These are phyloP conservation scores for Coemansia sp. DNA, from an alignment of 192 early-diverging fungal species.

Conservation along the genomic window DNA sequence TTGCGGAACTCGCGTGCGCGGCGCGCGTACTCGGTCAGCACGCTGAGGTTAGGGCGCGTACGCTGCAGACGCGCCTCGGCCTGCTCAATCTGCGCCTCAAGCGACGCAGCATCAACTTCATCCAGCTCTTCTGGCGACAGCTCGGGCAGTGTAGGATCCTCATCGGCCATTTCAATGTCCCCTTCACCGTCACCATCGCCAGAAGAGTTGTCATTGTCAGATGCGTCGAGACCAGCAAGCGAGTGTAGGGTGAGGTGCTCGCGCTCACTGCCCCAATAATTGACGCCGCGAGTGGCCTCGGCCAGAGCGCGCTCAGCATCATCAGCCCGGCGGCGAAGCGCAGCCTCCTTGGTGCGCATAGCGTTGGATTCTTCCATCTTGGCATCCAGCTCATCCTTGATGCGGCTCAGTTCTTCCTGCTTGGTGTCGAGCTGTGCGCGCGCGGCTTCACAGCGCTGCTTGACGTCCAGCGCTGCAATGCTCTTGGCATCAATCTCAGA, in stretches of 20 bases:
- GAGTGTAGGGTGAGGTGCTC: constrained; percentile 62
- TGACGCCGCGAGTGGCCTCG: constrained; percentile 51
- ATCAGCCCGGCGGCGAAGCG: constrained; percentile 67
- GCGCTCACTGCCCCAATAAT: constrained; percentile 59
- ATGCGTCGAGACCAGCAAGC: constrained; percentile 12
- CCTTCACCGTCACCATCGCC: constrained; percentile 50
- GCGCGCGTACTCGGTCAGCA: constrained; percentile 82
- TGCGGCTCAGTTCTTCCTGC: constrained; percentile 62
- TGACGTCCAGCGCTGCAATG: constrained; percentile 52
- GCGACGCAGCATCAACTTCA: constrained; percentile 61
- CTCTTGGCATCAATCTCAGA: constrained; percentile 60
- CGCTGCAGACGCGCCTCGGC: constrained; percentile 65
- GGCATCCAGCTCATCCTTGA: constrained; percentile 69
- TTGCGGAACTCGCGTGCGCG: constrained; percentile 73
- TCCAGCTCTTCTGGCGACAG: constrained; percentile 66
- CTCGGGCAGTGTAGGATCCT: constrained; percentile 40
- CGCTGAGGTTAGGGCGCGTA: constrained; percentile 76
- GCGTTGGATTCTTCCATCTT: constrained; percentile 65
- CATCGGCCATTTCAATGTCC: constrained; percentile 19
- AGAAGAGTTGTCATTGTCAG: constrained; percentile 21
- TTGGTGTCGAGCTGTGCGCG: constrained; percentile 60
- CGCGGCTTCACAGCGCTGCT: constrained; percentile 46
- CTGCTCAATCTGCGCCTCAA: constrained; percentile 70
- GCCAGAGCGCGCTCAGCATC: constrained; percentile 59
- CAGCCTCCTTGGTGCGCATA: constrained; percentile 68